Base-by-base conservation (phyloP, 2,329 filamentous ascomycete genomes). In the Ophiostoma piceae region DNA sequence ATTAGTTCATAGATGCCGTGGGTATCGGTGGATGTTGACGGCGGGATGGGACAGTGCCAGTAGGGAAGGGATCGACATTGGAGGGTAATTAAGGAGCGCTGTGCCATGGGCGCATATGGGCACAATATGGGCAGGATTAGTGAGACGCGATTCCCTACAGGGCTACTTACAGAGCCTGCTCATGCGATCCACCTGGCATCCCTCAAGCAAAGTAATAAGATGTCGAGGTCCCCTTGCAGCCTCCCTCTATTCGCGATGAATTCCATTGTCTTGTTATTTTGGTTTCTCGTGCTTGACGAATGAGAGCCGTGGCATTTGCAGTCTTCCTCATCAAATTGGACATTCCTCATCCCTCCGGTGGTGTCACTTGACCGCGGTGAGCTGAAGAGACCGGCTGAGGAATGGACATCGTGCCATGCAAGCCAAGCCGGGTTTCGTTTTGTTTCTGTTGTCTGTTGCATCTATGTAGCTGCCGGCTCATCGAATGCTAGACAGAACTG, bases 1-100 rank as follows among this genome's bases (percentile, higher is more conserved):
- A 57, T 57, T 57, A 8, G 43, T 47, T 57, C 16, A 57, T 57
- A 26, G 51, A 57, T 26, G 51, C 51, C 51, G 51, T 57, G 51
- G 22, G 26, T 26, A 26, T 57, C 43, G 19, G 43, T 57, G 51
- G 22, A 57, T 26, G 51, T 57, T 26, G 51, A 12, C 51, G 51
- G 51, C 16, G n/a, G n/a, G 51, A 57, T 57, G 51, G 51, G 51
- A 12, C 26, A 57, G 51, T 57, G 51, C 51, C 5, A 26, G 26
- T 57, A 57, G 51, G n/a, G 51, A 1, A 26, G 22, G 1, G 51
- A 57, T 57, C 51, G 51, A n/a, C 47, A 22, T 26, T n/a, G 2
- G 8, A 57, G 4, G n/a, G 16, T 57, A 22, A 57, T 12, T 22
- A 12, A 57, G 51, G 51, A 57, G 51, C 51, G 51, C 51, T 26